A percentile compares a stretch with the other conserved stretches of the same genome.
Evolutionary conservation across 306 rosid species (phyloP).

Genomic region (Castanopsis chinensis): DNA sequence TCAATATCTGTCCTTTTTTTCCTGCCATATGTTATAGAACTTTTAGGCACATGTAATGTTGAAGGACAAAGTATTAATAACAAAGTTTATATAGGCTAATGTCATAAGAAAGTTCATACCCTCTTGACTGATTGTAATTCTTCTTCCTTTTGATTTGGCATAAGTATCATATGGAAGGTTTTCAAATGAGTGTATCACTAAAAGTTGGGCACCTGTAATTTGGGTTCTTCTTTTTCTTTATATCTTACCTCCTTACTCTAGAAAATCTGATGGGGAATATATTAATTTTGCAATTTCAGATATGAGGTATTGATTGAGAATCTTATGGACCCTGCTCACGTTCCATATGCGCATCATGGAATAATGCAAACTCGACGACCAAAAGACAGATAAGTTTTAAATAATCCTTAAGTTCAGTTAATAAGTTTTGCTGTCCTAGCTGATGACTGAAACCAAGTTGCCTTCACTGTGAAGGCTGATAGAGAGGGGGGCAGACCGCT

Average conservation of each 20-base stretch:
- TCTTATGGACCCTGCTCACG: conserved; percentile 94
- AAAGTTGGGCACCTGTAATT: not conserved
- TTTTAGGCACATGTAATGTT: not conserved
- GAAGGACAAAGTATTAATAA: not conserved
- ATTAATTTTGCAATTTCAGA: conserved; percentile 45
- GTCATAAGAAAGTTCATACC: not conserved
- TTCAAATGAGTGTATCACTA: not conserved
- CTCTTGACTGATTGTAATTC: not conserved
- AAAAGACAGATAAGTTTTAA: conserved; percentile 39
- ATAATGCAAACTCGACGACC: conserved; percentile 48
- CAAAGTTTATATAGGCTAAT: not conserved
- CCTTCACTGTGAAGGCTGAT: conserved; percentile 61
- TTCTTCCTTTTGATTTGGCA: not conserved
- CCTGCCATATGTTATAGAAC: not conserved
- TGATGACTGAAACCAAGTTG: conserved; percentile 8
- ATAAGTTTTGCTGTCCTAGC: conserved; percentile 6
- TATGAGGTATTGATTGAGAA: conserved; percentile 88
- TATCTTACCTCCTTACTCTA: not conserved
- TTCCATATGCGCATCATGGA: conserved; percentile 81
- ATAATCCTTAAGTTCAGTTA: conserved; percentile 2
- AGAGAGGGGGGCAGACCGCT: conserved; percentile 97
- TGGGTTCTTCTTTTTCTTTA: not conserved
- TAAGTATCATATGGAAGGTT: not conserved
- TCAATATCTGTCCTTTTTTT: not conserved
- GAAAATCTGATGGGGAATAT: not conserved